phyloP scores from a whole-genome alignment of 2,329 filamentous ascomycete genomes.

The Colletotrichum trifolii region DNA sequence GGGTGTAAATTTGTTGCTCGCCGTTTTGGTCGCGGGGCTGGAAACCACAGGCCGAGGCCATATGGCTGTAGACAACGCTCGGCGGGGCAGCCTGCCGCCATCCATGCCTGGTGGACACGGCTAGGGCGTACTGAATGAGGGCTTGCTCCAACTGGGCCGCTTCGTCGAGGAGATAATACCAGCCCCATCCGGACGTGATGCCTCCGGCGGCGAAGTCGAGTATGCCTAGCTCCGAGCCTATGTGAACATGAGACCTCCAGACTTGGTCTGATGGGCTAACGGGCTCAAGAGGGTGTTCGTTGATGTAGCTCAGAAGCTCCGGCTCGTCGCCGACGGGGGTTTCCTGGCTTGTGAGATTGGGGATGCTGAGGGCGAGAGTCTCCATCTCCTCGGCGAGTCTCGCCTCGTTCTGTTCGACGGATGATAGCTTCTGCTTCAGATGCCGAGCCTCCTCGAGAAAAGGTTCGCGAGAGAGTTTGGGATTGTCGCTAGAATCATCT shows the following conservation, averaged over 20 bases:
- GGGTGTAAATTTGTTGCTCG: slow-evolving; percentile 90
- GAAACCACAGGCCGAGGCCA: slow-evolving; percentile 92
- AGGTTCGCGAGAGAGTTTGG: slow-evolving; percentile 56
- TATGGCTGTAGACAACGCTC: slow-evolving; percentile 90
- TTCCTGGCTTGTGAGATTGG: slow-evolving; percentile 83
- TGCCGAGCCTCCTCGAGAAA: slow-evolving; percentile 72
- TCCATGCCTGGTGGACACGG: slow-evolving; percentile 75
- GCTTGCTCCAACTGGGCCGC: slow-evolving; percentile 95
- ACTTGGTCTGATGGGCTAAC: slow-evolving; percentile 52
- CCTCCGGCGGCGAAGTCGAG: slow-evolving; percentile 88
- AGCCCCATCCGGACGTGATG: slow-evolving; percentile 92
- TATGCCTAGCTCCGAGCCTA: slow-evolving; percentile 87
- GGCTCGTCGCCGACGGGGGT: slow-evolving; percentile 79
- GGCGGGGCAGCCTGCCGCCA: slow-evolving; percentile 88
- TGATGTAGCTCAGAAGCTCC: slow-evolving; percentile 80
- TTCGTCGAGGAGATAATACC: slow-evolving; percentile 96
- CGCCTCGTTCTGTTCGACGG: slow-evolving; percentile 72
- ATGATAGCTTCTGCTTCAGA: slow-evolving; percentile 71
- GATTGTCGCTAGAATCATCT: slow-evolving; percentile 48
- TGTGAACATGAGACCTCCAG: slow-evolving; percentile 84
- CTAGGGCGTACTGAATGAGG: slow-evolving; percentile 85
- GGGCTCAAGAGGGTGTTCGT: slow-evolving; percentile 67
- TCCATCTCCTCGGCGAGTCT: slow-evolving; percentile 74
- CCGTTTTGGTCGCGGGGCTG: slow-evolving; percentile 90
- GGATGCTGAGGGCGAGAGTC: slow-evolving; percentile 78